Percentiles rank a stretch among this genome's conserved stretches.
phyloP scores from a whole-genome alignment of 495 filamentous ascomycete genomes.

The Hapsidospora chrysogenum region DNA sequence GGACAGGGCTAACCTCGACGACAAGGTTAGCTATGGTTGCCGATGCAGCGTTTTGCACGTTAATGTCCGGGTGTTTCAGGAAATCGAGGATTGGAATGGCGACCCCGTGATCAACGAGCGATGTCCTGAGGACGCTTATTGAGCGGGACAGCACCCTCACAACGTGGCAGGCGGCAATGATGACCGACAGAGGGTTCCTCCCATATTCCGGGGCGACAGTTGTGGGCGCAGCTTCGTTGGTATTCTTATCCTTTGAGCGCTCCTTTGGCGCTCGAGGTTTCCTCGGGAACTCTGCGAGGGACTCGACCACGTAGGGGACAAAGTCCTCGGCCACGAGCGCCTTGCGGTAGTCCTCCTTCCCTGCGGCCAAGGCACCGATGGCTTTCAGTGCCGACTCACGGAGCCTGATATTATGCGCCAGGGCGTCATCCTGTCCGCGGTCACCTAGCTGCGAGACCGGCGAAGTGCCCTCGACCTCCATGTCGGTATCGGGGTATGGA shows the following conservation, averaged over 20 bases:
- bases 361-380: conserved; percentile 58
- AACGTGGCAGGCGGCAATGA: conserved; percentile 73
- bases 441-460: conserved; percentile 34
- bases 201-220: conserved; percentile 9
- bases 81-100: conserved; percentile 64
- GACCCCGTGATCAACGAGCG: conserved; percentile 70
- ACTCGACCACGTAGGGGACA: conserved; percentile 67
- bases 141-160: conserved; percentile 66
- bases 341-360: conserved; percentile 76
- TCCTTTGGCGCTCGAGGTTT: conserved; percentile 6
- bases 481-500: conserved; percentile 11
- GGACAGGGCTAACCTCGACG: conserved; percentile 78
- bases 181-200: conserved; percentile 40
- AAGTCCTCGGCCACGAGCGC: conserved; percentile 65
- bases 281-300: conserved; percentile 43
- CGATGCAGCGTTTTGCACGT: conserved; percentile 75
- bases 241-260: conserved; percentile 2
- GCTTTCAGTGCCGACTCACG: conserved; percentile 66
- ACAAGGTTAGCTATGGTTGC: conserved; percentile 70
- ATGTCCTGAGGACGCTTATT: conserved; percentile 67
- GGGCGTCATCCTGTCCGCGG: conserved; percentile 41
- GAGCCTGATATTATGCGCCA: conserved; percentile 58
- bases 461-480: conserved; percentile 6
- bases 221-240: conserved; percentile 3
- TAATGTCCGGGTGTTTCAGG: conserved; percentile 55